Evolutionary conservation across 805 yeast species (phyloP), one percentile per base, ranked within the genome.

Genomic region (Suhomyces emberorum): DNA sequence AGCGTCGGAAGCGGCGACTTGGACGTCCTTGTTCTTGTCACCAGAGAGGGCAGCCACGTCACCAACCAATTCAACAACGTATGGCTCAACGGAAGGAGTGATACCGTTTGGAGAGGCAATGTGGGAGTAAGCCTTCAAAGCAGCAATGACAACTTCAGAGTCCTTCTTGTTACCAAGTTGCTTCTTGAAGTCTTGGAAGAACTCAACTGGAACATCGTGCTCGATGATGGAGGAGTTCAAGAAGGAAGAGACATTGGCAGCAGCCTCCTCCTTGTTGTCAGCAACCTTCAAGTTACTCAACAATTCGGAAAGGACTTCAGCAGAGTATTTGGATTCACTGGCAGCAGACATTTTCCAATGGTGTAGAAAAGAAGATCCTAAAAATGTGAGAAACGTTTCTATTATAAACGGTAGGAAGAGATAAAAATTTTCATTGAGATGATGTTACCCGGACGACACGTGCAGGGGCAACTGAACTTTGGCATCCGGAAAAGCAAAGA

Each of bases 191-290:
- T 83, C 78, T 47, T 67, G 69, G 69, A 91, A 87, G 79, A 91
- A 88, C 58, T 78, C 81, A 59, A 72, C 81, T 59, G 99, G 98
- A 52, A 88, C 93, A 72, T 91, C 98, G 71, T 93, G 98, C 76
- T 93, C 98, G 66, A 91, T 89, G 72, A 89, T 88, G 62, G 91
- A 86, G 54, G 96, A 95, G 73, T 91, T 91, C 70, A 93, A 78
- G 77, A 93, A 89, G 46, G 93, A 77, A 50, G 98, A 79, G 57
- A 93, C 86, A 64, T 86, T 87, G 57, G 83, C 66, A 61, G 96
- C 93, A 64, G 95, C 89, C 62, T 77, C 81, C 46, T 78, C 81
- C 67, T 89, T 81, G 63, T 80, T 82, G 58, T 88, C 96, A 58
- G 98, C 95, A 65, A 93, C 87, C 63, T 91, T 70, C 62, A 93